Evolutionary conservation across 352 stramenopile species (phyloP).

Genomic region (Phytopythium sindhum): DNA sequence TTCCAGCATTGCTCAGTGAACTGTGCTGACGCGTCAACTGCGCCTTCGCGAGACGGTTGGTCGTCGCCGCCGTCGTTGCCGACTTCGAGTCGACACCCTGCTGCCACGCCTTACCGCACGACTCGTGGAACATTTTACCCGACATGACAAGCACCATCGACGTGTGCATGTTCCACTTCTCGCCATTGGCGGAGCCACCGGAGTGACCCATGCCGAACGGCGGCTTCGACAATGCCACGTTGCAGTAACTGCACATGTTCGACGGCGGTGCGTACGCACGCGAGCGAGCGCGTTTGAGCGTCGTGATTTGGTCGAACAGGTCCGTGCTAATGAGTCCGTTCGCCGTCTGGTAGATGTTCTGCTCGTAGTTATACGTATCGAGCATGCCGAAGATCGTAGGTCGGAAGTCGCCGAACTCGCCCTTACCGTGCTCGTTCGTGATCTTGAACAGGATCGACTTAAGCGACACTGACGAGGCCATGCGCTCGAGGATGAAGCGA

Average conservation of each 20-base stretch:
- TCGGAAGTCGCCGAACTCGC: slow-evolving; percentile 92
- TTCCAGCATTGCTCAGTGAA: slow-evolving; percentile 33
- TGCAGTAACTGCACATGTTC: slow-evolving; percentile 78
- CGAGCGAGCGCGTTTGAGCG: slow-evolving; percentile 70
- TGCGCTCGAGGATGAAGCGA: slow-evolving; percentile 91
- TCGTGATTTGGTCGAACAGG: slow-evolving; percentile 82
- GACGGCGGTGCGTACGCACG: slow-evolving; percentile 70
- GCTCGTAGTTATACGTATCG: slow-evolving; percentile 91
- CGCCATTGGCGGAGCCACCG: slow-evolving; percentile 37
- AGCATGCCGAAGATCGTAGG: slow-evolving; percentile 94
- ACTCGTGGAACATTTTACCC: slow-evolving; percentile 82
- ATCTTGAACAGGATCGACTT: slow-evolving; percentile 95
- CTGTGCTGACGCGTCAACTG: slow-evolving; percentile 34
- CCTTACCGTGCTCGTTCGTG: slow-evolving; percentile 91
- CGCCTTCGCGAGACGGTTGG: slow-evolving; percentile 20
- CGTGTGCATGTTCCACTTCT: slow-evolving; percentile 84
- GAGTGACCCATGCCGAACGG: slow-evolving; percentile 85
- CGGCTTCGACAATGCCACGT: slow-evolving; percentile 75
- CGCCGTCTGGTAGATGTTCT: slow-evolving; percentile 87
- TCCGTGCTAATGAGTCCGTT: slow-evolving; percentile 82
- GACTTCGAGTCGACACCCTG: slow-evolving; percentile 68
- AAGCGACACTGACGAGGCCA: slow-evolving; percentile 92
- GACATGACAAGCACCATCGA: slow-evolving; percentile 82
- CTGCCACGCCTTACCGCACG: slow-evolving; percentile 83
- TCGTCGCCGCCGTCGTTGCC: slow-evolving; percentile 18